Base-by-base conservation (phyloP, 805 yeast species). In the Starmerella scarabaei region DNA sequence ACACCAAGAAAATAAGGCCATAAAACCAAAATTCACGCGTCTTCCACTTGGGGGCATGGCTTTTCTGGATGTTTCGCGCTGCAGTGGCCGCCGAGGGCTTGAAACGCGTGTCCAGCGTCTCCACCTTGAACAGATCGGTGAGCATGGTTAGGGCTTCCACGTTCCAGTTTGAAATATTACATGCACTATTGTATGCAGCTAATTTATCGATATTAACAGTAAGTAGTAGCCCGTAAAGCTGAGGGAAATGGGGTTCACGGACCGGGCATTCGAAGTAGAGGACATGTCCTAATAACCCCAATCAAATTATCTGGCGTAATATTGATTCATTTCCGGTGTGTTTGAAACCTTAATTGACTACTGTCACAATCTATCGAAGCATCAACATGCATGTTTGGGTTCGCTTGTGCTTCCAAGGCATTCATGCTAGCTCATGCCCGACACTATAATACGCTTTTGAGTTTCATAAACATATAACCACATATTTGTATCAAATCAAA, bases 1-100 rank as follows among this genome's bases (percentile, higher is more conserved):
- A 79, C 3, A 82, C 52, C 1, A 68, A 60, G 57, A 84, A 81
- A 4, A 72, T 71, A 16, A 73, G 46, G 36, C 70, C 62, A 55
- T 91, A 88, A 27, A 84, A 43, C 45, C 64, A 70, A 61, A 81
- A 88, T 60, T 91, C 97, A 17, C 62, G 47, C 0, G 94, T 77
- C 18, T 58, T 50, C 97, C 97, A 91, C 53, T 73, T 68, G 3
- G 86, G 66, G 8, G 50, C 54, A 9, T 58, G 52, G 9, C 67
- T 62, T 5, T 30, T 15, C 38, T 40, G 6, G 19, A 43, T 50
- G 32, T 55, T 58, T 14, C 51, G 47, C 35, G 48, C 50, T 37
- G 59, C 58, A 18, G 47, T 55, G 28, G 61, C 60, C 1, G 42
- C 35, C 1, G 66, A 55, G 1, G 67, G 59, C 30, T 50, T 55